phyloP scores from a whole-genome alignment of 75 land plant species.

The Selaginella moellendorffii region DNA sequence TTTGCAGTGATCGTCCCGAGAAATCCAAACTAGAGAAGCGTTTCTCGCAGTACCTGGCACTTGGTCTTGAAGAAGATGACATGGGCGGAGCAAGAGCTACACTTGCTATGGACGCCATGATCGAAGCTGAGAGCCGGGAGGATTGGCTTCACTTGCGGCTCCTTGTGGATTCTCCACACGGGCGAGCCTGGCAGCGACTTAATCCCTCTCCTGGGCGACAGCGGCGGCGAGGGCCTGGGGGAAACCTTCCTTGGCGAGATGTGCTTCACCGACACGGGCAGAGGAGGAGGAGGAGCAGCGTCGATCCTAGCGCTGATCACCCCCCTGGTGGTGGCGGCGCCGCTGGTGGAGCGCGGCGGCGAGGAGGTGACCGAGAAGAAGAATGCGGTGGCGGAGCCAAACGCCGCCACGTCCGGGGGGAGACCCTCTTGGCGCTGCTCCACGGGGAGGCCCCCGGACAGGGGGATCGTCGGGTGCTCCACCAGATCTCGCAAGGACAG shows the following conservation, averaged over 20 bases:
- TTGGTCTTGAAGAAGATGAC: background rate
- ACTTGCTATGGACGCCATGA: background rate
- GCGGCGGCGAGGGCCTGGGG: background rate
- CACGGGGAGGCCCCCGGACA: background rate
- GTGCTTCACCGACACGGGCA: background rate
- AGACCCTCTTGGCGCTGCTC: background rate
- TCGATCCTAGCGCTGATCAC: background rate
- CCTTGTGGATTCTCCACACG: background rate
- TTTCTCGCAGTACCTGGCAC: background rate
- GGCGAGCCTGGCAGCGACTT: background rate
- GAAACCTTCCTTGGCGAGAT: background rate
- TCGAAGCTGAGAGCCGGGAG: background rate
- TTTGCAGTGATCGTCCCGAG: too few relatives aligned
- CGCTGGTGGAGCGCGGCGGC: background rate
- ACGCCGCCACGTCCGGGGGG: background rate
- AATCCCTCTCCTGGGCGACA: background rate
- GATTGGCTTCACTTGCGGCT: background rate
- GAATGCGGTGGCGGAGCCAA: background rate
- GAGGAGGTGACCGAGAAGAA: too few relatives aligned
- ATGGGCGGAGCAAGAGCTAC: background rate
- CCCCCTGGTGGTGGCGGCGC: background rate
- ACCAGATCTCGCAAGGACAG: conserved; percentile 2
- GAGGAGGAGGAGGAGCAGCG: background rate
- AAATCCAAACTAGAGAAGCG: background rate
- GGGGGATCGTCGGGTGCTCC: background rate